Percentiles rank a stretch among this genome's conserved stretches.
Conservation (phyloP, 2,329 filamentous ascomycete species). For the Diplodia intermedia region DNA sequence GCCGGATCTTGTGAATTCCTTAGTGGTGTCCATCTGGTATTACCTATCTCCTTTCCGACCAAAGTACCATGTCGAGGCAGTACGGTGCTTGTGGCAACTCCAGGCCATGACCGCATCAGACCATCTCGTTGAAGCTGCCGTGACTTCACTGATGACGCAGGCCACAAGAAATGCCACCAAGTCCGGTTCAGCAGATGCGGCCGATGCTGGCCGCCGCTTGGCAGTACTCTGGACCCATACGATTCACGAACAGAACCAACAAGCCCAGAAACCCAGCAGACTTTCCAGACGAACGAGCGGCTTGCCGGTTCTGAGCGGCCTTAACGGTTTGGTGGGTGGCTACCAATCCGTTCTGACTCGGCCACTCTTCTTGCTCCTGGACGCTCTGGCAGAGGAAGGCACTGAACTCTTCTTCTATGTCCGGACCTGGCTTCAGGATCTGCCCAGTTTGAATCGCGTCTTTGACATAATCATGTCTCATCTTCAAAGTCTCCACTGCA, state of each 20-base stretch:
- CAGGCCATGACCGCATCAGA: conserved; percentile 73
- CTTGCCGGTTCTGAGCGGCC: conserved; percentile 40
- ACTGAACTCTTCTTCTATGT: conserved; percentile 78
- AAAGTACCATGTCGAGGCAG: conserved; percentile 93
- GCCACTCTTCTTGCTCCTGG: conserved; percentile 81
- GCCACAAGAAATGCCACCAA: conserved; percentile 26
- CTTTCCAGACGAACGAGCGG: conserved; percentile 40
- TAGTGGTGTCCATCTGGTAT: conserved; percentile 78
- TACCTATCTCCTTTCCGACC: conserved; percentile 82
- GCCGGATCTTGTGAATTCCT: conserved; percentile 68
- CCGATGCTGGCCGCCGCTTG: conserved; percentile 72
- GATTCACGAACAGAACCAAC: conserved; percentile 49
- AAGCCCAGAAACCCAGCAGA: conserved; percentile 45
- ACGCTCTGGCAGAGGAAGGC: conserved; percentile 74
- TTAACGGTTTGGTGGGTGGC: conserved; percentile 59
- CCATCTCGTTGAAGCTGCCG: conserved; percentile 80
- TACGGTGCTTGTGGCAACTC: conserved; percentile 83
- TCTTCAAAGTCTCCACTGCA: conserved; percentile 43
- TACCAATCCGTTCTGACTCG: conserved; percentile 79
- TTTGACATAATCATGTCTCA: conserved; percentile 47
- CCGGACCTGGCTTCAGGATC: conserved; percentile 77
- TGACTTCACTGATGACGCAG: conserved; percentile 68
- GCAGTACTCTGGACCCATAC: conserved; percentile 83
- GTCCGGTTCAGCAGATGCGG: conserved; percentile 54
- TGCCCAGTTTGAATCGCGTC: conserved; percentile 60